Evolutionary conservation across 2,329 filamentous ascomycete genomes (phyloP).

Genomic region (Cladosporium sp.): DNA sequence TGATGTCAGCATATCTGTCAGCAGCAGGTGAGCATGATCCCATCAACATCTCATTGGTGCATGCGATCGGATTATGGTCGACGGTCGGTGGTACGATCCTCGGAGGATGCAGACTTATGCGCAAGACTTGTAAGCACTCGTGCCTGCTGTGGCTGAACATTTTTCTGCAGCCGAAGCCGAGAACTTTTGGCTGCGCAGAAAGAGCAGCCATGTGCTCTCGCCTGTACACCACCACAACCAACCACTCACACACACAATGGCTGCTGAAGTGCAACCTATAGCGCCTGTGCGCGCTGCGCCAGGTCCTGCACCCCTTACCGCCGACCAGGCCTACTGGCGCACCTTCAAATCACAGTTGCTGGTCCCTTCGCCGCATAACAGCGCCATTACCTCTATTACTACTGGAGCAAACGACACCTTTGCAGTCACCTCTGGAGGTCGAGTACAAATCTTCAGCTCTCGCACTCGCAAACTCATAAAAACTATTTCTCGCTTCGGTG

Average conservation of each 20-base stretch:
- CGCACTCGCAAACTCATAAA: conserved; percentile 88
- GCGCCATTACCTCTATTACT: conserved; percentile 80
- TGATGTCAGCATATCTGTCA: too few species aligned
- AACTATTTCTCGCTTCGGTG: conserved; percentile 80
- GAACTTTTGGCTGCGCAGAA: background rate
- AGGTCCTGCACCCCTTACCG: conserved; percentile 76
- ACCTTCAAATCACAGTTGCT: conserved; percentile 88
- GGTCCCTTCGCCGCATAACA: conserved; percentile 84
- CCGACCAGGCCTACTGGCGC: conserved; percentile 95
- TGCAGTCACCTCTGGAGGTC: conserved; percentile 88
- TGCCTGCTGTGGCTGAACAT: background rate
- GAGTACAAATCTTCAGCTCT: conserved; percentile 89
- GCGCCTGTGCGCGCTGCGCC: conserved; percentile 77
- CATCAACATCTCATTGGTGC: too few species aligned
- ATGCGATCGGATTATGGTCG: too few species aligned
- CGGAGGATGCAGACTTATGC: too few species aligned
- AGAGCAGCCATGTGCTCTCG: background rate
- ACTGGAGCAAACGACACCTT: conserved; percentile 61
- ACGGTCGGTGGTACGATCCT: too few species aligned
- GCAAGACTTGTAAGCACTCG: too few species aligned
- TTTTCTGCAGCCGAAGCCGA: conserved; percentile 3
- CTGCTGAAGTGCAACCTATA: conserved; percentile 76
- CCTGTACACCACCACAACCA: background rate
- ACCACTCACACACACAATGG: conserved; percentile 53
- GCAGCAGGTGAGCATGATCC: too few species aligned